phyloP scores from a whole-genome alignment of 2,329 filamentous ascomycete species.

The Ceratocystis albifundus region DNA sequence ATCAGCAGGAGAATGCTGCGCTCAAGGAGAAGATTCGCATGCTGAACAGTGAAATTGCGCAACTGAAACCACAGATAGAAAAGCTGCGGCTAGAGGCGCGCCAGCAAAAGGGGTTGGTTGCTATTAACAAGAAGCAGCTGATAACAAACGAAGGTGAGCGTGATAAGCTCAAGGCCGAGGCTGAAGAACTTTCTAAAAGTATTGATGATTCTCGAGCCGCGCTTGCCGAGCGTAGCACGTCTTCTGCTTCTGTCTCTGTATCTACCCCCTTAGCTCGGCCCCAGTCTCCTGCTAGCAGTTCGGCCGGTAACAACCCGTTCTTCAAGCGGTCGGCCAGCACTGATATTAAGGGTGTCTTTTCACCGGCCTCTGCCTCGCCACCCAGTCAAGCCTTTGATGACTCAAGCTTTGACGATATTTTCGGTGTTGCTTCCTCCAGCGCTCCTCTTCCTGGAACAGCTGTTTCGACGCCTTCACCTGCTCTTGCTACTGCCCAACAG shows the following conservation, averaged over 20 bases:
- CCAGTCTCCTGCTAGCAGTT: conserved; percentile 48
- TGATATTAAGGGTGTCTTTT: conserved; percentile 45
- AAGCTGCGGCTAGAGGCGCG: conserved; percentile 85
- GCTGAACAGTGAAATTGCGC: conserved; percentile 69
- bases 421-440: conserved; percentile 46
- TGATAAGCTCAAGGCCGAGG: conserved; percentile 75
- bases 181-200: conserved; percentile 51
- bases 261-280: conserved; percentile 57
- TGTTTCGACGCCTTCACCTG: conserved; percentile 43
- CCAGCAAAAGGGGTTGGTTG: conserved; percentile 90
- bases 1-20: conserved; percentile 75
- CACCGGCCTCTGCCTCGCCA: conserved; percentile 32
- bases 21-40: conserved; percentile 80
- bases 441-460: conserved; percentile 38
- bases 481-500: conserved; percentile 32
- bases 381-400: conserved; percentile 41
- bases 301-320: conserved; percentile 74
- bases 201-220: conserved; percentile 16
- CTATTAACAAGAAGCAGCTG: conserved; percentile 97
- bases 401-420: conserved; percentile 74
- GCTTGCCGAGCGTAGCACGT: conserved; percentile 34
- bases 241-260: conserved; percentile 34
- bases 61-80: conserved; percentile 81
- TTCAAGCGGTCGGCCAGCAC: conserved; percentile 61
- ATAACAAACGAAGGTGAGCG: conserved; percentile 78